Evolutionary conservation across 805 yeast species (phyloP).

Genomic region (Zygoascus tannicola): DNA sequence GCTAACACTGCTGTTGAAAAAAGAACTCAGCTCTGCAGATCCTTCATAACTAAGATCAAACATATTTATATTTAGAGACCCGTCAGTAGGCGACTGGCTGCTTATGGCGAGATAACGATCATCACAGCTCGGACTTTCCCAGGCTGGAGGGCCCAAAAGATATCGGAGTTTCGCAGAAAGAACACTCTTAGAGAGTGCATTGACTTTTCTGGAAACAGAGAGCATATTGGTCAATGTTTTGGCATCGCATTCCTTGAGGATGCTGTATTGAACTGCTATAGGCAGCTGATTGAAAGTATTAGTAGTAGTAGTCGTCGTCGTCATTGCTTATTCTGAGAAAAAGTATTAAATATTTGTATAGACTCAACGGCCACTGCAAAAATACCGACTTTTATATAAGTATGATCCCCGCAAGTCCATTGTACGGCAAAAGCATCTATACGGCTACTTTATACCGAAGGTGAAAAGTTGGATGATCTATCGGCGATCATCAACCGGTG

Average conservation of each 20-base stretch:
- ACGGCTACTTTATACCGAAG: no score
- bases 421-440: no score
- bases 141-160: neutral
- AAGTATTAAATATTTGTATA: no score
- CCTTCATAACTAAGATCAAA: slow-evolving; percentile 7
- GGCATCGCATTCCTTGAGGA: slow-evolving; percentile 9
- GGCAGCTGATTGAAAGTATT: slow-evolving; percentile 7
- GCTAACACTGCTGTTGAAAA: slow-evolving; percentile 4
- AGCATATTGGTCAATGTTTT: slow-evolving; percentile 7
- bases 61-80: slow-evolving; percentile 1
- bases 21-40: slow-evolving; percentile 11
- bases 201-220: slow-evolving; percentile 6
- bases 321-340: no score
- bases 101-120: neutral
- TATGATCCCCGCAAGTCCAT: no score
- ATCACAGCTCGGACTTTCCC: neutral
- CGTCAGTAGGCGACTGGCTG: slow-evolving; percentile 5
- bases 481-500: no score
- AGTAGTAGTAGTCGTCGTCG: no score
- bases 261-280: slow-evolving; percentile 6
- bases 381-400: no score
- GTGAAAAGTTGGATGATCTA: no score
- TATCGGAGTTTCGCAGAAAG: slow-evolving; percentile 5
- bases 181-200: slow-evolving; percentile 8
- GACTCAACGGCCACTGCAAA: no score